Percentiles rank a stretch among this genome's conserved stretches.
These are phyloP conservation scores for Antitrichia curtipendula DNA, from an alignment of 225 moss, liverwort and hornwort species.

Conservation along the genomic window DNA sequence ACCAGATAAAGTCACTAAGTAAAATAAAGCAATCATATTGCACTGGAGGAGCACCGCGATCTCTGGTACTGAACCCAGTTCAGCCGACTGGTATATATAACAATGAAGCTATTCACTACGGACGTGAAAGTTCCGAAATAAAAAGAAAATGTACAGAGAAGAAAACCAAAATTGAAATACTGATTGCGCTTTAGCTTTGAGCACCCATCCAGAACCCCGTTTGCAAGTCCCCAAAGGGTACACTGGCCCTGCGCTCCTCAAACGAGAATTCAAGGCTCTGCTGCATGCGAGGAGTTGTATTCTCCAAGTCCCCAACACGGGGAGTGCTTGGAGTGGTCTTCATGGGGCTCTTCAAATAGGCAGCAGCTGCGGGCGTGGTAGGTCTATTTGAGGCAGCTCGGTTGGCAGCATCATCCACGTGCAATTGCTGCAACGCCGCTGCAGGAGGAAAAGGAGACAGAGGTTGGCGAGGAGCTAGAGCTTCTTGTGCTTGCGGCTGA, in stretches of 20 bases:
- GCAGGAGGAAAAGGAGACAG: slow-evolving; percentile 18
- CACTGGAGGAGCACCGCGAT: neutral
- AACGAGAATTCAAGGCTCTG: slow-evolving; percentile 29
- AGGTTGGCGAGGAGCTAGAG: slow-evolving; percentile 24
- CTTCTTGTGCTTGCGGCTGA: slow-evolving; percentile 17
- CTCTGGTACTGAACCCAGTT: neutral
- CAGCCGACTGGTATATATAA: slow-evolving; percentile 3
- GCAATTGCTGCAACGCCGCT: slow-evolving; percentile 21
- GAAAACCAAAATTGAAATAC: neutral
- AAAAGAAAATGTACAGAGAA: neutral
- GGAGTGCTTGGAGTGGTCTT: neutral
- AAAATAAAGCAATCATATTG: neutral
- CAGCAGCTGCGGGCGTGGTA: neutral
- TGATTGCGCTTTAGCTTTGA: neutral
- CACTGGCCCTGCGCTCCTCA: slow-evolving; percentile 46
- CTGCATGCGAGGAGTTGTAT: slow-evolving; percentile 17
- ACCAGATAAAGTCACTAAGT: neutral
- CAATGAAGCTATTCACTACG: neutral
- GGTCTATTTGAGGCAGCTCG: neutral
- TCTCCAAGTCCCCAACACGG: slow-evolving; percentile 12
- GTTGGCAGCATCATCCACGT: slow-evolving; percentile 20
- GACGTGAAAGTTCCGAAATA: neutral
- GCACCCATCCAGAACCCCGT: slow-evolving; percentile 15
- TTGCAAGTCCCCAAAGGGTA: neutral
- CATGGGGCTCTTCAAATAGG: neutral